Percentiles rank a stretch among this genome's conserved stretches.
Conservation (phyloP, 2,329 filamentous ascomycete species). For the Botryotinia globosa region DNA sequence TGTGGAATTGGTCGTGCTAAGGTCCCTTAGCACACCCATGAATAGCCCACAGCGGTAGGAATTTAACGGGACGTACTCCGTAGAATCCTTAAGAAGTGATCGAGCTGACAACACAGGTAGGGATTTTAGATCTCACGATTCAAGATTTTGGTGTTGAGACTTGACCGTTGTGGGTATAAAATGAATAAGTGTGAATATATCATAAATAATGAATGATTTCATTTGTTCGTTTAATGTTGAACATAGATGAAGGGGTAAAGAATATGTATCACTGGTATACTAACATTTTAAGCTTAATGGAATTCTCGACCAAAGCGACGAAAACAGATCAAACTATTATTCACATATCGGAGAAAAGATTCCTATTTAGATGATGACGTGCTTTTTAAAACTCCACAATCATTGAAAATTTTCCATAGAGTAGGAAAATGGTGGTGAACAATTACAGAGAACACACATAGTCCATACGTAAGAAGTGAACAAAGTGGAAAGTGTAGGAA, state of each 20-base stretch:
- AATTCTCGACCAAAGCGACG: neutral
- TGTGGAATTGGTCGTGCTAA: neutral
- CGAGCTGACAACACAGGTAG: neutral
- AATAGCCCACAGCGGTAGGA: neutral
- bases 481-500: neutral
- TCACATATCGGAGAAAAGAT: neutral
- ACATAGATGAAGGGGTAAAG: neutral
- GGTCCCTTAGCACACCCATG: neutral
- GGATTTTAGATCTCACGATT: neutral
- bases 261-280: neutral
- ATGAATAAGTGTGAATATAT: neutral
- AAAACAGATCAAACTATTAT: neutral
- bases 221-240: neutral
- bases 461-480: neutral
- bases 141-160: neutral
- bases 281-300: neutral
- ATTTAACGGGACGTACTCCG: neutral
- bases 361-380: conserved; percentile 1
- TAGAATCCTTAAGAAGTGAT: neutral
- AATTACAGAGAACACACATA: neutral
- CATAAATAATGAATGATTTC: neutral
- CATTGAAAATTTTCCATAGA: neutral
- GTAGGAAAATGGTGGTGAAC: neutral
- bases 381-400: neutral
- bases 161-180: neutral